A percentile compares a stretch with the other conserved stretches of the same genome.
Evolutionary conservation across 768 basidiomycete genomes (phyloP).

Genomic region (Pleurotus citrinopileatus): DNA sequence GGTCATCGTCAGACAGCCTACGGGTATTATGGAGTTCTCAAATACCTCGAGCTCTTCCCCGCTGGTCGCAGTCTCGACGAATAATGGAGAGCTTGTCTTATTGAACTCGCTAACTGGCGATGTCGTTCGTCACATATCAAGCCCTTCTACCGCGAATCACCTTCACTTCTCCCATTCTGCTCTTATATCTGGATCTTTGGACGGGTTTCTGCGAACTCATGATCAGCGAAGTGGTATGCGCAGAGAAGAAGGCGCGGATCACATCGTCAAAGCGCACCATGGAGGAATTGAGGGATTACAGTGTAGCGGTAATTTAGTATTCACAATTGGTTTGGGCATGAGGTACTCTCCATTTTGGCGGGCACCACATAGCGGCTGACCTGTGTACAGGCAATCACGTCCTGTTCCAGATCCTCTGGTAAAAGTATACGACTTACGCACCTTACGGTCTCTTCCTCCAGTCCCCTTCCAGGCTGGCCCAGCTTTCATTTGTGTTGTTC

Average conservation of each 20-base stretch:
- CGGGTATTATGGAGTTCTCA: constrained; percentile 39
- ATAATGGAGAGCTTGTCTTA: constrained; percentile 59
- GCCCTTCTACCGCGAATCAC: constrained; percentile 59
- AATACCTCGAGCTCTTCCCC: constrained; percentile 50
- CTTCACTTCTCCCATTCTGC: constrained; percentile 63
- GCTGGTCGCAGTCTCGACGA: constrained; percentile 57
- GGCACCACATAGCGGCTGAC: constrained; percentile 5
- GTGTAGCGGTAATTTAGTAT: constrained; percentile 73
- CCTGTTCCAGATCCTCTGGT: constrained; percentile 90
- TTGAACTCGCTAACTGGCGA: constrained; percentile 75
- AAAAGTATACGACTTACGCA: constrained; percentile 89
- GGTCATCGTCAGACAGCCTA: constrained; percentile 11
- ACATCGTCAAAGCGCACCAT: constrained; percentile 71
- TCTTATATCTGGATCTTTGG: constrained; percentile 66
- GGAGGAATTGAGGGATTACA: constrained; percentile 84
- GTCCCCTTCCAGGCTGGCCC: constrained; percentile 87
- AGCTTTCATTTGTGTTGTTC: constrained; percentile 78
- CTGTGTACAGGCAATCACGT: constrained; percentile 65
- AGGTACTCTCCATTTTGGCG: constrained; percentile 43
- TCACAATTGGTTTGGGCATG: constrained; percentile 84
- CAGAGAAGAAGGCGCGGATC: constrained; percentile 45
- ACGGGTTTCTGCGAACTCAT: constrained; percentile 73
- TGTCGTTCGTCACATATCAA: constrained; percentile 52
- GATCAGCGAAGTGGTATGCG: constrained; percentile 62
- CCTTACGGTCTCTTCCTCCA: constrained; percentile 77